Conservation (phyloP, 768 basidiomycete species). For the Myochromella boudieri region DNA sequence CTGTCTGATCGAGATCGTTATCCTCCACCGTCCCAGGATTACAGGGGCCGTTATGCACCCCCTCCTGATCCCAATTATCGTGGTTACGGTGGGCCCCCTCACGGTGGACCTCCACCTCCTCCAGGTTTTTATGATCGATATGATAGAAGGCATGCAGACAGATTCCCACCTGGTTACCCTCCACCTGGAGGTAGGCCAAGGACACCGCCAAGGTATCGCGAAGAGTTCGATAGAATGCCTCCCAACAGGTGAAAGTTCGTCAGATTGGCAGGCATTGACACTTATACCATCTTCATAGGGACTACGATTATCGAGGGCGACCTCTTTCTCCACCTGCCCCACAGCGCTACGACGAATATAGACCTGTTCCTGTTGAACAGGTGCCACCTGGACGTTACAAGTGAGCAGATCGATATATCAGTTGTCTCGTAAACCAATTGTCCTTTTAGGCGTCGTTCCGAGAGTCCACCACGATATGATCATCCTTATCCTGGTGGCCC, state of each 20-base stretch:
- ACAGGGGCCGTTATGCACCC: conserved; percentile 58
- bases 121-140: conserved; percentile 61
- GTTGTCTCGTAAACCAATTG: background rate
- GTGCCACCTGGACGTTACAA: conserved; percentile 46
- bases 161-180: conserved; percentile 40
- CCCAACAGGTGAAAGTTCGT: conserved; percentile 45
- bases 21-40: conserved; percentile 47
- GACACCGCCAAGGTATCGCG: conserved; percentile 57
- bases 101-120: conserved; percentile 44
- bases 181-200: conserved; percentile 57
- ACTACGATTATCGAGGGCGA: conserved; percentile 57
- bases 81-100: conserved; percentile 49
- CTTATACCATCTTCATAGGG: conserved; percentile 33
- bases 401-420: conserved; percentile 23
- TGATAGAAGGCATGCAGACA: conserved; percentile 55
- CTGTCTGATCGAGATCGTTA: conserved; percentile 52
- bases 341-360: conserved; percentile 52
- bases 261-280: background rate
- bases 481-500: conserved; percentile 39
- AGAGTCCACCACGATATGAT: conserved; percentile 68
- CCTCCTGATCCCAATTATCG: conserved; percentile 54
- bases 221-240: conserved; percentile 62
- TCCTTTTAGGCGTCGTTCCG: conserved; percentile 61
- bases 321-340: conserved; percentile 56
- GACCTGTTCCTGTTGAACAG: conserved; percentile 45